Percentiles rank a stretch among this genome's conserved stretches.
Evolutionary conservation across 169 alveolate species (phyloP).

Genomic region (Perkinsus chesapeaki): DNA sequence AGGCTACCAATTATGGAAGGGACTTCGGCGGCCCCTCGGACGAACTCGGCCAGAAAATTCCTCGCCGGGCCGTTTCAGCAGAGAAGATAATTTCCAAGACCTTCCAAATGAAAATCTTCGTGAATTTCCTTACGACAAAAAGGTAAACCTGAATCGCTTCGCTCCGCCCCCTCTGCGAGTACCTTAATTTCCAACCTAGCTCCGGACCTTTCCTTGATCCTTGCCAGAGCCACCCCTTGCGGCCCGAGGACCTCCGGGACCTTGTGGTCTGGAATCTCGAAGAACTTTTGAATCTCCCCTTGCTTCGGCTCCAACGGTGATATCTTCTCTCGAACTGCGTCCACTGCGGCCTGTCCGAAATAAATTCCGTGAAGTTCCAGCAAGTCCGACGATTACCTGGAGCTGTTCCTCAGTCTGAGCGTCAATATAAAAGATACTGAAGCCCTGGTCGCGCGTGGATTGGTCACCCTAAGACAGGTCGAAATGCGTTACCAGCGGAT

Average conservation of each 20-base stretch:
- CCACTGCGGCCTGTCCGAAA: neutral
- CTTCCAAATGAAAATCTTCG: too few species aligned
- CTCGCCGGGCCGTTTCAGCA: too few species aligned
- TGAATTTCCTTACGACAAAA: too few species aligned
- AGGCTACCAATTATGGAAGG: too few species aligned
- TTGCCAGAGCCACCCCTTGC: neutral
- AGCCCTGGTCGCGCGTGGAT: neutral
- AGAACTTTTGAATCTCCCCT: neutral
- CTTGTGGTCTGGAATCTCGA: neutral
- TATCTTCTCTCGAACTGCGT: neutral
- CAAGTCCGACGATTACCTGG: neutral
- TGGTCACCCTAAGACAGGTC: neutral
- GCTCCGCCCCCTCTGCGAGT: neutral
- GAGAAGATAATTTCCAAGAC: too few species aligned
- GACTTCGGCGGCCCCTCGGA: too few species aligned
- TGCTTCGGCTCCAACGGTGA: neutral
- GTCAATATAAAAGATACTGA: neutral
- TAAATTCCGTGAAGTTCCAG: neutral
- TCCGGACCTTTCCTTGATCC: neutral
- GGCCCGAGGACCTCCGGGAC: constrained; percentile 4
- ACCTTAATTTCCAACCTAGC: neutral
- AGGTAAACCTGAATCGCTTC: neutral
- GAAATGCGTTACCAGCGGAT: neutral
- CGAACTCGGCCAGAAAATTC: too few species aligned
- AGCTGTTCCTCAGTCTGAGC: neutral